Evolutionary conservation across 192 early-diverging fungal species (phyloP), one percentile per base, ranked within the genome.

Genomic region (Podila epicladia): DNA sequence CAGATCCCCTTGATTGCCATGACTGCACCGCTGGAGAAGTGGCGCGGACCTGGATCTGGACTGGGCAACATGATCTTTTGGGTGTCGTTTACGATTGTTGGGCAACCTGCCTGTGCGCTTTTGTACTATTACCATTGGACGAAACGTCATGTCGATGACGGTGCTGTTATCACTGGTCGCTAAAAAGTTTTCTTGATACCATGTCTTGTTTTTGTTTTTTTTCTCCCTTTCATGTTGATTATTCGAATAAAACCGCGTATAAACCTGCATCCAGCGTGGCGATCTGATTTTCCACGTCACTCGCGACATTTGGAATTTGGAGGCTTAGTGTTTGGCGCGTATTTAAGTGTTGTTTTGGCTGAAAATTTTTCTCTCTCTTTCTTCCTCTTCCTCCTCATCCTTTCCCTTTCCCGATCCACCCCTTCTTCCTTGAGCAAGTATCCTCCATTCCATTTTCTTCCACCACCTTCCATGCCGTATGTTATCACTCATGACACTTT

Each of bases 41-140:
- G 91, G 90, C 83, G 91, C 24, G 91, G 92, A 11, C 84, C 89
- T 35, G 91, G 87, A 32, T 90, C 84, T 24, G 89, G 90, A 6
- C 74, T 93, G 37, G 93, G 93, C 60, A 95, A 95, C 62, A 91
- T 90, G 11, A 87, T 94, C 32, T 95, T 95, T 62, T 95, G 93
- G 93, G 88, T 95, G 37, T 90, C 89, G 9, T 95, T 95, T 71
- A 94, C 92, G 53, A 91, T 95, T 51, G 87, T 95, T 12, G 93
- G 93, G 22, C 93, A 94, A 82, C 93, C 93, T 22, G 87, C 92
- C 12, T 88, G 90, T 64, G 90, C 91, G 9, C 82, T 93, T 12
- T 78, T 91, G 71, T 94, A 94, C 73, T 94, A 92, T 73, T 92
- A 93, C 74, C 88, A 89, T 67, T 80, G 71, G 77, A 80, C 76